These are phyloP conservation scores for Hypsizygus marmoreus DNA, from an alignment of 768 basidiomycete genomes.

Conservation along the genomic window DNA sequence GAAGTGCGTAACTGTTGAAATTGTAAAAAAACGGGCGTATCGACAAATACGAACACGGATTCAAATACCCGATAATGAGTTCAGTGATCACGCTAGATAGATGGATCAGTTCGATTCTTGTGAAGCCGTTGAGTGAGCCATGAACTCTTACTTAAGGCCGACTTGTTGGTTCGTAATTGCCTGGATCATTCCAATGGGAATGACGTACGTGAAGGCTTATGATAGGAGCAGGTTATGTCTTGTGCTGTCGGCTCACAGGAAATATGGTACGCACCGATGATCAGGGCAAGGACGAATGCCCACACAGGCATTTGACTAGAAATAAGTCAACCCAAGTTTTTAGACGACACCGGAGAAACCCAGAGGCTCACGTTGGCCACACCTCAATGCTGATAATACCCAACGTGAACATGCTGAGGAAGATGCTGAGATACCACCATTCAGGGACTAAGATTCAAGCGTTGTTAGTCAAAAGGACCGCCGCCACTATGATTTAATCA, in stretches of 20 bases:
- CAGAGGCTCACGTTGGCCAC: constrained; percentile 48
- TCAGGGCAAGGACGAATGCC: constrained; percentile 68
- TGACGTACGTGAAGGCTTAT: constrained; percentile 59
- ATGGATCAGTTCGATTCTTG: constrained; percentile 20
- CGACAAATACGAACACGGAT: constrained; percentile 51
- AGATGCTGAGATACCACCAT: constrained; percentile 81
- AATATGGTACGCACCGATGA: constrained; percentile 46
- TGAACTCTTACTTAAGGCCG: constrained; percentile 51
- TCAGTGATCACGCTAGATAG: constrained; percentile 79
- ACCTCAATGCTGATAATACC: constrained; percentile 69
- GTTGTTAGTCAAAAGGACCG: background rate
- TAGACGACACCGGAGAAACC: background rate
- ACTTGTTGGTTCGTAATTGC: constrained; percentile 83
- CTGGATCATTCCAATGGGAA: constrained; percentile 67
- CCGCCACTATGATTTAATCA: no score
- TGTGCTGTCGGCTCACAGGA: no score
- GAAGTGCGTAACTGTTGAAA: constrained; percentile 59
- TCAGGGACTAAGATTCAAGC: constrained; percentile 54
- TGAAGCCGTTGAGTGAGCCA: no score
- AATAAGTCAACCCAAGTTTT: constrained; percentile 30
- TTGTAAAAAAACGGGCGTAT: background rate
- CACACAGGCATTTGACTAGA: constrained; percentile 35
- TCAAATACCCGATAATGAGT: constrained; percentile 75
- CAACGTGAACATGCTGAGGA: constrained; percentile 65
- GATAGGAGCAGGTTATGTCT: no score